Evolutionary conservation across 768 basidiomycete genomes (phyloP).

Genomic region (Rhodotorula taiwanensis): DNA sequence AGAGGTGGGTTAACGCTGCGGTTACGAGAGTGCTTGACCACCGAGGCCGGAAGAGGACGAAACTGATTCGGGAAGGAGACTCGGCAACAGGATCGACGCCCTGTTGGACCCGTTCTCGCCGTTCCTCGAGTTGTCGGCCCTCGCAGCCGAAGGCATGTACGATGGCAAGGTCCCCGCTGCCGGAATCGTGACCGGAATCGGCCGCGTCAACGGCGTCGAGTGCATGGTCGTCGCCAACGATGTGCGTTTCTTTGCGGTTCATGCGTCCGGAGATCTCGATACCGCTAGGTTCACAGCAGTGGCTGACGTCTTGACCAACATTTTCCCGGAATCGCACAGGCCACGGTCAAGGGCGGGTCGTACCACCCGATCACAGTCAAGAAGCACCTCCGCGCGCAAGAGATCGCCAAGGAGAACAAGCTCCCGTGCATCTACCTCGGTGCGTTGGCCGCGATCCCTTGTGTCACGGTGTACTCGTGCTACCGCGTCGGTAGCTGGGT

Average conservation of each 20-base stretch:
- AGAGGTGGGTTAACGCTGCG: constrained; percentile 54
- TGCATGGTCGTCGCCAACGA: constrained; percentile 91
- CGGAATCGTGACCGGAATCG: constrained; percentile 74
- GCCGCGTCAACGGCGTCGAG: constrained; percentile 50
- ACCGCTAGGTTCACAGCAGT: no score
- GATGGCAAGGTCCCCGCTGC: constrained; percentile 69
- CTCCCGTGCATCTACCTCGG: constrained; percentile 89
- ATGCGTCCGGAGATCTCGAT: no score
- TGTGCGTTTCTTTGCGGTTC: constrained; percentile 56
- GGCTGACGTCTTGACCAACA: no score
- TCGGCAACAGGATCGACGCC: constrained; percentile 54
- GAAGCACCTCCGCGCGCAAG: constrained; percentile 90
- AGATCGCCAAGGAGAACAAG: constrained; percentile 83
- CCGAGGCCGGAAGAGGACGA: constrained; percentile 57
- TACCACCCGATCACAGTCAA: constrained; percentile 56
- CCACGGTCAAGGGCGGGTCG: constrained; percentile 30
- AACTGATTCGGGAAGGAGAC: constrained; percentile 42
- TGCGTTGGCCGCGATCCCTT: no score
- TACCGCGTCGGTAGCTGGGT: no score
- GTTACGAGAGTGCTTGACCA: constrained; percentile 43
- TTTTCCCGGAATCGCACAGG: constrained; percentile 9
- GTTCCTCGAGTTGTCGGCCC: constrained; percentile 76
- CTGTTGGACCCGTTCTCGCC: constrained; percentile 80
- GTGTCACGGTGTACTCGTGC: no score
- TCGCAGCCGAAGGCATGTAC: constrained; percentile 85